Conservation (phyloP, 331 rosid species). For the Pyrus hybrid region DNA sequence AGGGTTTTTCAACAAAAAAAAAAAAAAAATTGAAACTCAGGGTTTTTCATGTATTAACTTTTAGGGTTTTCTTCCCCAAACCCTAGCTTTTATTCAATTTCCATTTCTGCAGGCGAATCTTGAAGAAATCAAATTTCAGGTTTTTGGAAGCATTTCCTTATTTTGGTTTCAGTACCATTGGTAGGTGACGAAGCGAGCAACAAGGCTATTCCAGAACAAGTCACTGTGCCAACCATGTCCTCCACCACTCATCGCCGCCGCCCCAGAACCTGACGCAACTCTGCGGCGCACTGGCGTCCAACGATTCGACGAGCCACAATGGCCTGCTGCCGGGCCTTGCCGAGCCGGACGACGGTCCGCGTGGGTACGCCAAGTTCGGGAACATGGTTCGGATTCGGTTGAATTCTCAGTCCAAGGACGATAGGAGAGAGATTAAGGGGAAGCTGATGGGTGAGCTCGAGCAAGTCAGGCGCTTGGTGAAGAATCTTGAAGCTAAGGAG, state of each 20-base stretch:
- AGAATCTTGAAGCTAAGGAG: slow-evolving; percentile 31
- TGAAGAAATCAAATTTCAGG: neutral
- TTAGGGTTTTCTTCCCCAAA: neutral
- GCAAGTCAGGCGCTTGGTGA: slow-evolving; percentile 30
- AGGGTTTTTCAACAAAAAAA: neutral
- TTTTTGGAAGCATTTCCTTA: neutral
- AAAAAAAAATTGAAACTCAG: neutral
- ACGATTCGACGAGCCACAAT: slow-evolving; percentile 15
- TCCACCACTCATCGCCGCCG: slow-evolving; percentile 8
- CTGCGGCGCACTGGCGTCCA: slow-evolving; percentile 12
- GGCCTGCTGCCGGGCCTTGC: neutral
- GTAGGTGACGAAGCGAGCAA: slow-evolving; percentile 18
- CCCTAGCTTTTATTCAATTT: neutral
- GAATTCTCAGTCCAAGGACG: slow-evolving; percentile 24
- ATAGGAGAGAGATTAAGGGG: slow-evolving; percentile 18
- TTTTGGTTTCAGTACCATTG: slow-evolving; percentile 38
- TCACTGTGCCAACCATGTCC: slow-evolving; percentile 11
- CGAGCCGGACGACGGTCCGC: slow-evolving; percentile 12
- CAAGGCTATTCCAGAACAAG: slow-evolving; percentile 13
- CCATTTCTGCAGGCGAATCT: neutral
- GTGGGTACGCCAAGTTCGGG: slow-evolving; percentile 18
- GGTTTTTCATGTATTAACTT: neutral
- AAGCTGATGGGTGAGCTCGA: slow-evolving; percentile 34
- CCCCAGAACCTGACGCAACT: neutral
- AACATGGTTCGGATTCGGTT: slow-evolving; percentile 32